Evolutionary conservation across 768 basidiomycete species (phyloP).

Genomic region (Asterophora parasitica): DNA sequence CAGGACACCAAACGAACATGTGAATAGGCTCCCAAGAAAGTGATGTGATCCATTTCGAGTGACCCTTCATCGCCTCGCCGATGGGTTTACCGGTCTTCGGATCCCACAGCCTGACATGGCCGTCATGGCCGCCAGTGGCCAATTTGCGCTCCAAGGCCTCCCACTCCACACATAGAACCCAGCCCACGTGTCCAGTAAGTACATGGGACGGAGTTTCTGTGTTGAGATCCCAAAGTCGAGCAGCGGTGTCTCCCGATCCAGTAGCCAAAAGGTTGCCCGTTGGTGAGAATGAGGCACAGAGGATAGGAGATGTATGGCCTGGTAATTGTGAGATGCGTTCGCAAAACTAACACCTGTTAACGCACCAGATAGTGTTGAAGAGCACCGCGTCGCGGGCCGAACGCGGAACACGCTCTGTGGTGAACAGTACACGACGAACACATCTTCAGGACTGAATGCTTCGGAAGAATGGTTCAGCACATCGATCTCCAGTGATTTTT

Average conservation of each 20-base stretch:
- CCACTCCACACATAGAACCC: constrained; percentile 98
- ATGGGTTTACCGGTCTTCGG: constrained; percentile 85
- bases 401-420: constrained; percentile 96
- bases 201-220: constrained; percentile 90
- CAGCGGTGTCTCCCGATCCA: constrained; percentile 91
- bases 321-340: constrained; percentile 5
- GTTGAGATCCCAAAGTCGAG: constrained; percentile 89
- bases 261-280: constrained; percentile 90
- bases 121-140: constrained; percentile 93
- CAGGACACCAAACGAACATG: constrained; percentile 40
- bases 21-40: constrained; percentile 97
- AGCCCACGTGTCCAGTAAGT: constrained; percentile 85
- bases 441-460: constrained; percentile 78
- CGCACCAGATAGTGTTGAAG: constrained; percentile 82
- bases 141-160: constrained; percentile 87
- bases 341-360: not conserved
- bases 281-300: constrained; percentile 94
- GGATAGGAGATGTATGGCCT: constrained; percentile 91
- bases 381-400: constrained; percentile 89
- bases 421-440: constrained; percentile 84
- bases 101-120: constrained; percentile 90
- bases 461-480: constrained; percentile 69
- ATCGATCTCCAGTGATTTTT: constrained; percentile 80
- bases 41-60: constrained; percentile 94
- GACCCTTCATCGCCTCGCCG: constrained; percentile 87